phyloP scores from a whole-genome alignment of 257 asterid species.

The Datura wrightii region DNA sequence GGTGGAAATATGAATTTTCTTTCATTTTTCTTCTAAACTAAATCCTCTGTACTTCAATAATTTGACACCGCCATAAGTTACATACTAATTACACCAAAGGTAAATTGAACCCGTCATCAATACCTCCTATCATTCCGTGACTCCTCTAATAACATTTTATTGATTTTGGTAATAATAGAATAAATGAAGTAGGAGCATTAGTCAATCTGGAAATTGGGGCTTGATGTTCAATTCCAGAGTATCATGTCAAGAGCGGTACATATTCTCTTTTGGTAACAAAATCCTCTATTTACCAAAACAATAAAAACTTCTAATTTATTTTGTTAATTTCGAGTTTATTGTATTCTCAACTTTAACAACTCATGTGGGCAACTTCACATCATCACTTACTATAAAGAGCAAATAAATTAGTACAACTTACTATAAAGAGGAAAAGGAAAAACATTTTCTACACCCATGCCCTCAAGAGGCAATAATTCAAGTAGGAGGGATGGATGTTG shows the following conservation, averaged over 20 bases:
- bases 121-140: too few species aligned
- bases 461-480: neutral
- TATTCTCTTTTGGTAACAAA: neutral
- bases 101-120: too few species aligned
- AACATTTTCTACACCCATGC: neutral
- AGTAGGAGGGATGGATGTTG: neutral
- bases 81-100: too few species aligned
- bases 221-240: neutral
- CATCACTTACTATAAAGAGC: neutral
- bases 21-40: too few species aligned
- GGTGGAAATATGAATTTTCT: too few species aligned
- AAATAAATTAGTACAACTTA: neutral
- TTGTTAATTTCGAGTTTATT: neutral
- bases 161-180: neutral
- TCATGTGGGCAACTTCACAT: neutral
- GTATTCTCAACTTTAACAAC: neutral
- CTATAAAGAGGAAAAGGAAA: neutral
- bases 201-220: neutral
- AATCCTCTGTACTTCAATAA: too few species aligned
- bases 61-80: too few species aligned
- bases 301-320: neutral
- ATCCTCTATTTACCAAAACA: neutral
- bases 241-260: neutral
- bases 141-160: too few species aligned
- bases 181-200: neutral